phyloP scores from a whole-genome alignment of 148 eudicot species.

The Chenopodium berlandieri region DNA sequence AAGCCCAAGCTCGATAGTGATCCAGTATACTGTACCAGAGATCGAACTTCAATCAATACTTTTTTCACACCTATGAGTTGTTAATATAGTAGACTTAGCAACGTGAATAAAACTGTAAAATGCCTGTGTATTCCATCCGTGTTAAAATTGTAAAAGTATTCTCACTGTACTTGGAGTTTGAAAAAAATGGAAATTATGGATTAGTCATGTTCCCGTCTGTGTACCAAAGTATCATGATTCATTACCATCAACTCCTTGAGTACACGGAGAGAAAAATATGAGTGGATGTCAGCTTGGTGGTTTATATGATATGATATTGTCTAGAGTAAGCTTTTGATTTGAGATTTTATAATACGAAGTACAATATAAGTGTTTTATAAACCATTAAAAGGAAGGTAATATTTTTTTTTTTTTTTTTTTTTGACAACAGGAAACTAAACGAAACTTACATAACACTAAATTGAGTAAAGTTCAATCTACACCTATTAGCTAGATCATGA shows the following conservation, averaged over 20 bases:
- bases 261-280: no score
- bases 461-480: no score
- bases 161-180: neutral
- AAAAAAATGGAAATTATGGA: conserved; percentile 2
- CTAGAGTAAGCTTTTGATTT: no score
- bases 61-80: conserved; percentile 7
- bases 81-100: conserved; percentile 9
- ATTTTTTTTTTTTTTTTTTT: no score
- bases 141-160: neutral
- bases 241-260: neutral
- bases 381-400: no score
- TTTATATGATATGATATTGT: no score
- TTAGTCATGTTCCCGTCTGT: neutral
- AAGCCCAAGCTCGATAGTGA: neutral
- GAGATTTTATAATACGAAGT: no score
- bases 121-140: neutral
- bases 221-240: neutral
- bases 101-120: neutral
- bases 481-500: no score
- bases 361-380: no score
- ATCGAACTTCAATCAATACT: neutral
- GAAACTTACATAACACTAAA: no score
- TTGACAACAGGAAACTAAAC: no score
- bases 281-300: no score
- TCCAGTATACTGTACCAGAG: neutral